phyloP scores from a whole-genome alignment of 306 rosid genomes.

The Dryas drummondii region DNA sequence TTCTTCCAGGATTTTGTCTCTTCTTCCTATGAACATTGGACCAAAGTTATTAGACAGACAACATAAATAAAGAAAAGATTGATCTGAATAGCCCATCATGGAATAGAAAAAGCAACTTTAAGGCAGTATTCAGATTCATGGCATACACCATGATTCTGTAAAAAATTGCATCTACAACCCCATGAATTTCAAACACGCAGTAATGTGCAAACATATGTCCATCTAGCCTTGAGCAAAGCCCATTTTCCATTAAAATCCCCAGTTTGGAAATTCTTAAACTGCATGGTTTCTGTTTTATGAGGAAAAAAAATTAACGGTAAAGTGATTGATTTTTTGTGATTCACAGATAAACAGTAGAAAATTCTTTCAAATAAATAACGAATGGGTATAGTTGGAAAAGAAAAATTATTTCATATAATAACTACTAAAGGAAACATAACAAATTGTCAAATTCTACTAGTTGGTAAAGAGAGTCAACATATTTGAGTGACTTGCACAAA shows the following conservation, averaged over 20 bases:
- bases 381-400: background rate
- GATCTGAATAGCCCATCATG: slow-evolving; percentile 1
- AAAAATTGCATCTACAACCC: background rate
- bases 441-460: background rate
- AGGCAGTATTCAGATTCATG: background rate
- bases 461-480: background rate
- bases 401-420: background rate
- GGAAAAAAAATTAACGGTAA: background rate
- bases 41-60: slow-evolving; percentile 8
- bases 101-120: background rate
- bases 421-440: background rate
- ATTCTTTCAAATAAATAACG: background rate
- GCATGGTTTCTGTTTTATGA: background rate
- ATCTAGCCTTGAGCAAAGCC: background rate
- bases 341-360: background rate
- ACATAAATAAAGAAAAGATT: background rate
- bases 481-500: slow-evolving; percentile 18
- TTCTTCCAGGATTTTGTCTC: slow-evolving; percentile 95
- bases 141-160: background rate
- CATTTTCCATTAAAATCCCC: background rate
- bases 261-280: background rate
- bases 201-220: too few species aligned
- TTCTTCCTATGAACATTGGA: slow-evolving; percentile 65
- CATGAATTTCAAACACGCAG: too few species aligned
- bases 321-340: background rate